A percentile compares a stretch with the other conserved stretches of the same genome.
Conservation (phyloP, 176 grass and related monocot species). For the Elymus sibiricus region DNA sequence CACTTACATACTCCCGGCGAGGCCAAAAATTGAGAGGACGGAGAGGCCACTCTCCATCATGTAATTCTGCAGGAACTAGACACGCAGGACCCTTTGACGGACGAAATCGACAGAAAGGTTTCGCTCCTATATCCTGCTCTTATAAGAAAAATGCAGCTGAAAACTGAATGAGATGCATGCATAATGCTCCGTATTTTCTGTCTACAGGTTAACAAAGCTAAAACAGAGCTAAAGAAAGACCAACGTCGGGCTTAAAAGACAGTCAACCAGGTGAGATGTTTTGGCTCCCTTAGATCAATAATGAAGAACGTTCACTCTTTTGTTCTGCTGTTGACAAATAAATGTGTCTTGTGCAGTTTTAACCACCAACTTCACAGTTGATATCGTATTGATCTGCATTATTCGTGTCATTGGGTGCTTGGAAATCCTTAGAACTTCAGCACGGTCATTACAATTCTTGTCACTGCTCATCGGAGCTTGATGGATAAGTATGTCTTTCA, state of each 20-base stretch:
- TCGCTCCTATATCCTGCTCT: neutral
- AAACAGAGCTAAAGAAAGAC: constrained; percentile 67
- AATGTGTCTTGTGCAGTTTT: constrained; percentile 30
- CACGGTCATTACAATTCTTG: too few species aligned
- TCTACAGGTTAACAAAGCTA: constrained; percentile 68
- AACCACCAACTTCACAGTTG: constrained; percentile 75
- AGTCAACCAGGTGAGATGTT: constrained; percentile 46
- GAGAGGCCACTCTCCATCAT: neutral
- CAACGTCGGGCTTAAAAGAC: constrained; percentile 86
- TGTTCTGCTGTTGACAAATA: neutral
- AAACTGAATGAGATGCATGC: neutral
- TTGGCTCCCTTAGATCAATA: neutral
- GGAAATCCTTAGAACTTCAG: too few species aligned
- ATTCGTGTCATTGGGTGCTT: too few species aligned
- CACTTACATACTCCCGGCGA: too few species aligned
- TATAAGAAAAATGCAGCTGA: neutral
- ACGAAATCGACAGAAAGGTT: constrained; percentile 89
- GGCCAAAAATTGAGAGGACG: too few species aligned
- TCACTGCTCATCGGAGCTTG: too few species aligned
- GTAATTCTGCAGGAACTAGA: constrained; percentile 65
- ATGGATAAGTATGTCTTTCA: too few species aligned
- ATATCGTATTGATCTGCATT: too few species aligned
- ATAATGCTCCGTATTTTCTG: neutral
- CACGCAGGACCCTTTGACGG: constrained; percentile 72
- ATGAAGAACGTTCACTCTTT: neutral